phyloP scores from a whole-genome alignment of 2,329 filamentous ascomycete species.

The Talaromyces verruculosus region DNA sequence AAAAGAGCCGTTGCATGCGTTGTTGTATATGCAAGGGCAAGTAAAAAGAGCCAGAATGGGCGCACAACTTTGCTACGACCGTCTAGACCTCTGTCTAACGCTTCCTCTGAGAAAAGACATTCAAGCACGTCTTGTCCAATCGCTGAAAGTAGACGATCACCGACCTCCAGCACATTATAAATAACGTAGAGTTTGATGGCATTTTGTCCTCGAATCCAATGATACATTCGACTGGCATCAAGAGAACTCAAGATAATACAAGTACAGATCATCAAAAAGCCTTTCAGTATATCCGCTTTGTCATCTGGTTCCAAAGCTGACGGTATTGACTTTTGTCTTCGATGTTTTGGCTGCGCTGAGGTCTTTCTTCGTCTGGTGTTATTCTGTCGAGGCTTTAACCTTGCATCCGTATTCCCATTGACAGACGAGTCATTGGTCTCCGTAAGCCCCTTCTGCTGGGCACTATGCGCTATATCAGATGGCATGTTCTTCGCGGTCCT shows the following conservation, averaged over 20 bases:
- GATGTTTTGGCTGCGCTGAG: constrained; percentile 54
- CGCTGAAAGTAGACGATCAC: constrained; percentile 84
- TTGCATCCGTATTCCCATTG: constrained; percentile 29
- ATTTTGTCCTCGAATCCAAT: constrained; percentile 92
- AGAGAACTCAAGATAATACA: constrained; percentile 83
- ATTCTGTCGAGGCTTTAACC: constrained; percentile 23
- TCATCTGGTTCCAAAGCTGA: constrained; percentile 83
- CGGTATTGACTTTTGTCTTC: constrained; percentile 77
- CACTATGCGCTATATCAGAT: background rate
- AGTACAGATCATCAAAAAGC: constrained; percentile 80
- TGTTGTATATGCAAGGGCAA: constrained; percentile 84
- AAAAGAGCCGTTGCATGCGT: constrained; percentile 85
- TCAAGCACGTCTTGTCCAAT: constrained; percentile 95
- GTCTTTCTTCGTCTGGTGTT: constrained; percentile 31
- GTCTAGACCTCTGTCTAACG: constrained; percentile 79
- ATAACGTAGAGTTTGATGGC: constrained; percentile 99
- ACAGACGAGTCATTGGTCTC: background rate
- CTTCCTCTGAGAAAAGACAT: constrained; percentile 91
- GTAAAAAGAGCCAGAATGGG: constrained; percentile 85
- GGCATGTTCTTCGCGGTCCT: background rate
- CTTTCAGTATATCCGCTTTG: constrained; percentile 93
- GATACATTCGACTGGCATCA: constrained; percentile 96
- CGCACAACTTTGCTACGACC: constrained; percentile 88
- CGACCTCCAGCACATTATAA: constrained; percentile 91
- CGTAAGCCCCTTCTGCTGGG: background rate